Evolutionary conservation across 371 early-diverging fungal species (phyloP), one percentile per base, ranked within the genome.

Genomic region (Saksenaea oblongispora): DNA sequence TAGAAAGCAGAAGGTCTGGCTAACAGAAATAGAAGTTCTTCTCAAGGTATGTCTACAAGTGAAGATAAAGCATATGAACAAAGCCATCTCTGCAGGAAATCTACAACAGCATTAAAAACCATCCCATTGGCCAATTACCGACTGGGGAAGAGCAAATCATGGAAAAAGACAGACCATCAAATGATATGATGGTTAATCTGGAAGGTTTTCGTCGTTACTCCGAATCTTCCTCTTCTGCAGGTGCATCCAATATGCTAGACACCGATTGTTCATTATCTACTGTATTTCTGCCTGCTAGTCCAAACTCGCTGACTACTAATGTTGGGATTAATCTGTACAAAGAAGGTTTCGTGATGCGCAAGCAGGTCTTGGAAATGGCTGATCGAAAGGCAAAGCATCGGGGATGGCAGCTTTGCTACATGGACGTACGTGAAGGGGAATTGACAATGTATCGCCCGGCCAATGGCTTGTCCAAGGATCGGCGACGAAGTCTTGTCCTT

Each of bases 321-420:
- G 51, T 47, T 4, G 51, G 51, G 5, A 47, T 47, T 9, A 47
- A 47, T 9, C 5, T 47, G 11, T 22, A 47, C 14, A 59, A 61
- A 36, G 70, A 75, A 51, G 75, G 73, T 0, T 42, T 72, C 14
- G 69, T 75, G 0, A 75, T 72, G 66, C 70, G 70, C 7, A 75
- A 75, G 35, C 75, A 75, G 44, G 65, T 75, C 7, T 61, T 75
- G 70, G 73, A 72, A 35, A 53, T 54, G 2, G 41, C 58, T 13
- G 64, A 64, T 26, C 69, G 67, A 39, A 66, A 69, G 8, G 73
- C 75, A 8, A 59, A 63, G 24, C 42, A 67, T 13, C 64, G 75
- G 22, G 67, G 63, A 54, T 75, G 75, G 75, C 73, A 75, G 15
- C 56, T 67, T 5, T 75, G 73, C 14, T 67, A 67, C 26, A 18